Conservation (phyloP, 768 basidiomycete genomes). For the Russula earlei region DNA sequence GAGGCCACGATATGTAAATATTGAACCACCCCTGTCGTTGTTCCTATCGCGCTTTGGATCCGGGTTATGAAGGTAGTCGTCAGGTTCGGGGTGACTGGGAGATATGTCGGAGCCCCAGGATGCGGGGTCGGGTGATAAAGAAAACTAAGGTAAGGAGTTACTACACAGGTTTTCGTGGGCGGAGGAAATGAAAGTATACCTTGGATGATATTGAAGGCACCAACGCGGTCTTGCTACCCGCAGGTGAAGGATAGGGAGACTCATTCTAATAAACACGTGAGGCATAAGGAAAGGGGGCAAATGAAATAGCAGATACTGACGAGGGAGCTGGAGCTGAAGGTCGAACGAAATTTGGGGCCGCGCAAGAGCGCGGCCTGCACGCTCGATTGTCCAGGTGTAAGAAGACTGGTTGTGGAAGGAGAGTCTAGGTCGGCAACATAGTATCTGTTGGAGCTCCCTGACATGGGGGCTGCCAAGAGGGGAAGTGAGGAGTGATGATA, state of each 20-base stretch:
- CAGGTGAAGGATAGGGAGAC: conserved; percentile 18
- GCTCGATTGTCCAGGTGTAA: conserved; percentile 28
- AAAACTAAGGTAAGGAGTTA: conserved; percentile 6
- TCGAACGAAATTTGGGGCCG: conserved; percentile 31
- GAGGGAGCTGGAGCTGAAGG: conserved; percentile 33
- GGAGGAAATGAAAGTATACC: conserved; percentile 8
- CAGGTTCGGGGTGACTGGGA: conserved; percentile 21
- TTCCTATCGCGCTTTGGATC: conserved; percentile 26
- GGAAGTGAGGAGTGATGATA: too few species aligned
- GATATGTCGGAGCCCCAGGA: conserved; percentile 24
- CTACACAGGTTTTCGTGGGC: background rate
- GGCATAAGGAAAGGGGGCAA: background rate
- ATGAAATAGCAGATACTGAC: conserved; percentile 26
- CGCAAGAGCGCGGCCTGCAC: conserved; percentile 38
- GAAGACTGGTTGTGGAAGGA: conserved; percentile 45
- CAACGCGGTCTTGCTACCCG: background rate
- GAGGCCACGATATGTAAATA: conserved; percentile 33
- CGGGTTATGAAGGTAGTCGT: conserved; percentile 28
- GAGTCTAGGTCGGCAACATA: conserved; percentile 36
- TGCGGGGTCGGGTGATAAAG: conserved; percentile 26
- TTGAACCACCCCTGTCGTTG: conserved; percentile 28
- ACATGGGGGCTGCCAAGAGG: conserved; percentile 20
- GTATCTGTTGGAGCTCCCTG: conserved; percentile 28
- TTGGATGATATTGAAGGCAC: conserved; percentile 26
- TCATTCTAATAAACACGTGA: conserved; percentile 16